Percentiles rank a stretch among this genome's conserved stretches.
These are phyloP conservation scores for Lactifluus subvellereus DNA, from an alignment of 768 basidiomycete species.

Conservation along the genomic window DNA sequence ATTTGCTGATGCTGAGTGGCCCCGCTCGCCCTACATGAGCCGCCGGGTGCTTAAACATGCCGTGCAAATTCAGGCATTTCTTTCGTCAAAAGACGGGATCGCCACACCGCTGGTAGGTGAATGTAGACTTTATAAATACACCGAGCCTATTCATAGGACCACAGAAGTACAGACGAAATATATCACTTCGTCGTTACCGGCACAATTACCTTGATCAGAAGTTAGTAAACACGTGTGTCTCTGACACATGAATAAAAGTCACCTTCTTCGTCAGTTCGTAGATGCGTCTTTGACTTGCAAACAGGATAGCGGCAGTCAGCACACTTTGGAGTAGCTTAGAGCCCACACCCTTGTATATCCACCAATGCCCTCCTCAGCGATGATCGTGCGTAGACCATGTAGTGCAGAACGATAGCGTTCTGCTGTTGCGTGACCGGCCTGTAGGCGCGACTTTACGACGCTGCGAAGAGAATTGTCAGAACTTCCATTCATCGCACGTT, in stretches of 20 bases:
- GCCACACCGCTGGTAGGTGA: background rate
- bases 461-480: constrained; percentile 26
- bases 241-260: background rate
- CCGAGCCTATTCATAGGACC: background rate
- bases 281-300: constrained; percentile 80
- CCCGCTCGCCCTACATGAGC: background rate
- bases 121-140: background rate
- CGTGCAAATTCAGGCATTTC: background rate
- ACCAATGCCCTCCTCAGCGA: constrained; percentile 70
- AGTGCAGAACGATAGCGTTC: constrained; percentile 69
- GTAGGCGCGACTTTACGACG: constrained; percentile 73
- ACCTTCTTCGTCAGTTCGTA: constrained; percentile 64
- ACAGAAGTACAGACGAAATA: background rate
- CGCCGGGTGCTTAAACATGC: background rate
- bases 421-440: constrained; percentile 64
- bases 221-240: background rate
- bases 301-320: constrained; percentile 89
- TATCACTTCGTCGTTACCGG: constrained; percentile 8
- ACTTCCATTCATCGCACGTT: background rate
- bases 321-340: constrained; percentile 91
- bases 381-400: constrained; percentile 71
- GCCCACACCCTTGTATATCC: constrained; percentile 80
- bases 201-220: background rate
- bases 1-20: too few relatives aligned
- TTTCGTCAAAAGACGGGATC: background rate